phyloP scores from a whole-genome alignment of 2,329 filamentous ascomycete species.

The Grosmannia clavigera region DNA sequence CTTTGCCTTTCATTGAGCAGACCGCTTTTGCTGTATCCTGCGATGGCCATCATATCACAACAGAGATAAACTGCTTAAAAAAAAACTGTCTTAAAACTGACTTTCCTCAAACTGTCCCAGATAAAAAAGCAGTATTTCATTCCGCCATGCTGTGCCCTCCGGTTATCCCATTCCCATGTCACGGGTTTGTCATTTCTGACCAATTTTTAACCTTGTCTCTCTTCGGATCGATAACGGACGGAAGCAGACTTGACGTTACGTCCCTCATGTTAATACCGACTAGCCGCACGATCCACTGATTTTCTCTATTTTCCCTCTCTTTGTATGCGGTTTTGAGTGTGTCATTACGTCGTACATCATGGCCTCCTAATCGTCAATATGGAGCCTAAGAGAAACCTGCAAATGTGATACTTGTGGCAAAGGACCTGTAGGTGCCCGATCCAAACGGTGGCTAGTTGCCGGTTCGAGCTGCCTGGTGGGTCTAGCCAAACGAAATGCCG shows the following conservation, averaged over 20 bases:
- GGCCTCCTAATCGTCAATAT: neutral
- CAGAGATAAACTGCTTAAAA: too few relatives aligned
- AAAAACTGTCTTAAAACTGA: too few relatives aligned
- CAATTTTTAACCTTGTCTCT: neutral
- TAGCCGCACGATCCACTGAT: neutral
- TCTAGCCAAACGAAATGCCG: neutral
- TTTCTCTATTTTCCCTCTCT: neutral
- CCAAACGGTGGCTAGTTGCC: conserved; percentile 1
- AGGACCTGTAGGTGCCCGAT: conserved; percentile 3
- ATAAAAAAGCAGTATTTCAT: neutral
- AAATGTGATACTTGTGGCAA: conserved; percentile 2
- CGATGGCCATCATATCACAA: too few relatives aligned
- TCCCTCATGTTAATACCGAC: neutral
- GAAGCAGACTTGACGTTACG: neutral
- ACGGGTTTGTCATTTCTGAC: neutral
- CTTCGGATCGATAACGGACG: neutral
- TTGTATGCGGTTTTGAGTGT: neutral
- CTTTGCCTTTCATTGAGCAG: too few relatives aligned
- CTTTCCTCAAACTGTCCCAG: too few relatives aligned
- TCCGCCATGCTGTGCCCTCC: neutral
- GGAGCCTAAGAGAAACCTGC: neutral
- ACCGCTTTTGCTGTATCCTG: too few relatives aligned
- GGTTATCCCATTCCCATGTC: neutral
- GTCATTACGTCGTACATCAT: too few relatives aligned
- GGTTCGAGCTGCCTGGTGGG: conserved; percentile 1